A percentile compares a stretch with the other conserved stretches of the same genome.
These are phyloP conservation scores for Heterobasidion irregulare DNA, from an alignment of 1,284 basidiomycete genomes.

Conservation along the genomic window DNA sequence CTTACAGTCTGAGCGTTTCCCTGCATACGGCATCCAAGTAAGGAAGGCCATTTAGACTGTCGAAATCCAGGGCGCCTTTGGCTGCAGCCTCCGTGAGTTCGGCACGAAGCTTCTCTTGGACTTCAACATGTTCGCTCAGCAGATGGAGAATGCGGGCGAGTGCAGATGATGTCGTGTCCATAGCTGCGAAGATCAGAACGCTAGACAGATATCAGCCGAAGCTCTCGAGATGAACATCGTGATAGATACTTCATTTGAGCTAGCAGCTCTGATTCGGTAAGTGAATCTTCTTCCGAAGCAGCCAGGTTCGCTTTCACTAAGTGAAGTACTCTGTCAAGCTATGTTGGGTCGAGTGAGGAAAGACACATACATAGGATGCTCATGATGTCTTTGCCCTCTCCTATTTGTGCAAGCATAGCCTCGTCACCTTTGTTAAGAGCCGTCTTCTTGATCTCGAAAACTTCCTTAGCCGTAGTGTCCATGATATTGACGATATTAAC, in stretches of 20 bases:
- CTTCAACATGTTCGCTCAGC: constrained; percentile 22
- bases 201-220: not conserved
- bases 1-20: not conserved
- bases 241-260: constrained; percentile 3
- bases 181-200: constrained; percentile 26
- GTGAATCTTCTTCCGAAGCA: constrained; percentile 3
- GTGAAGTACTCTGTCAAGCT: not conserved
- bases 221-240: not conserved
- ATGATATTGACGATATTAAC: constrained; percentile 27
- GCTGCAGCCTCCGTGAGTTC: not conserved
- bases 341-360: not conserved
- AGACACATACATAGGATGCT: constrained; percentile 29
- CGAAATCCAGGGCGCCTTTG: not conserved
- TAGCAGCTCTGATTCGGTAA: constrained; percentile 1
- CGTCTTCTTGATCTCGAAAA: constrained; percentile 27
- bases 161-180: constrained; percentile 29
- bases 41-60: not conserved
- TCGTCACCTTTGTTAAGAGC: constrained; percentile 24
- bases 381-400: constrained; percentile 33
- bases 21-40: constrained; percentile 4
- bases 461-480: constrained; percentile 23
- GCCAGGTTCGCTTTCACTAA: constrained; percentile 1
- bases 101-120: constrained; percentile 2
- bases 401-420: constrained; percentile 22
- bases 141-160: constrained; percentile 28